These are phyloP conservation scores for Salix caprea DNA, from an alignment of 345 rosid species.

Conservation along the genomic window DNA sequence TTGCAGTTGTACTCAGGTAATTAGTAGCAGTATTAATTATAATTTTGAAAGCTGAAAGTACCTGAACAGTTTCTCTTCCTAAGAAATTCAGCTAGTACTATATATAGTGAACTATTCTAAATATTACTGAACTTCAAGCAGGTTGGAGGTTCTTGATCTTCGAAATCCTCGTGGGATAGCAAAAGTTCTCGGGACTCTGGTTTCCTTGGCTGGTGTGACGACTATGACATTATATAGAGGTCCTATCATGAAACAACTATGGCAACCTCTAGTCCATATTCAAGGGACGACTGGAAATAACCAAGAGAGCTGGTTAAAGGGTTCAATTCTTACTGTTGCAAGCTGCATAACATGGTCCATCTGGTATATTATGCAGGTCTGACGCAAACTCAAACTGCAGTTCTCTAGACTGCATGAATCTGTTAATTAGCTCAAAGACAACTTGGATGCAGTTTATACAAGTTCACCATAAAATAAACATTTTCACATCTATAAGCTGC, in stretches of 20 bases:
- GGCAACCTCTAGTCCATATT: conserved; percentile 41
- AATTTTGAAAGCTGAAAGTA: background rate
- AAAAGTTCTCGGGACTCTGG: conserved; percentile 44
- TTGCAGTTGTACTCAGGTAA: conserved; percentile 30
- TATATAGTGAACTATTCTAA: background rate
- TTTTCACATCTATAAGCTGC: too few relatives aligned
- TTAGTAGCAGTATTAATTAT: background rate
- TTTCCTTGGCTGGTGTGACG: conserved; percentile 53
- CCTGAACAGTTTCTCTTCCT: too few relatives aligned
- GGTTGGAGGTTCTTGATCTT: conserved; percentile 54
- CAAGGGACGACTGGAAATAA: conserved; percentile 12
- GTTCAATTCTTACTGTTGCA: conserved; percentile 49
- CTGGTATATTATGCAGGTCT: conserved; percentile 69
- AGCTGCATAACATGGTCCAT: conserved; percentile 64
- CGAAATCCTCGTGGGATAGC: conserved; percentile 49
- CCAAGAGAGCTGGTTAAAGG: conserved; percentile 56
- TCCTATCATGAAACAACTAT: conserved; percentile 31
- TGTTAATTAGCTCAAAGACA: too few relatives aligned
- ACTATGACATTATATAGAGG: conserved; percentile 59
- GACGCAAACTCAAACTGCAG: background rate
- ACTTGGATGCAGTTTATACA: too few relatives aligned
- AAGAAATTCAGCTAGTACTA: background rate
- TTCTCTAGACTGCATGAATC: background rate
- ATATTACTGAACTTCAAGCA: conserved; percentile 7
- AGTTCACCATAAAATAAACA: too few relatives aligned